A percentile compares a stretch with the other conserved stretches of the same genome.
phyloP scores from a whole-genome alignment of 768 basidiomycete species.

The Suillus occidentalis region DNA sequence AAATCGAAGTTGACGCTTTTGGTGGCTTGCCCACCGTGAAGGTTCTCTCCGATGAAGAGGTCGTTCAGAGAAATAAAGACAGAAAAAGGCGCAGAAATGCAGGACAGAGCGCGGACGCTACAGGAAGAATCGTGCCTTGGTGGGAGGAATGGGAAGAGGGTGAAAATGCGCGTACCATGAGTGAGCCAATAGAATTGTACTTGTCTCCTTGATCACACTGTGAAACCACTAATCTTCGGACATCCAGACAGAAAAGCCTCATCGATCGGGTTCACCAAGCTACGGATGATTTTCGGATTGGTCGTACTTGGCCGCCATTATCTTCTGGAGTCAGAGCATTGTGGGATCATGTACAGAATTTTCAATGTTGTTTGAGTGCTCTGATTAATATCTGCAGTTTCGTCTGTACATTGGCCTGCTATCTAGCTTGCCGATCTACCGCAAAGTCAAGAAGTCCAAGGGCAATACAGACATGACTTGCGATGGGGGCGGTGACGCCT shows the following conservation, averaged over 20 bases:
- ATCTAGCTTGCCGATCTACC: conserved; percentile 31
- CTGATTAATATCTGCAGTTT: conserved; percentile 22
- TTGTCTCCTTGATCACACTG: conserved; percentile 15
- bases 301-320: conserved; percentile 32
- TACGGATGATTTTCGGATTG: conserved; percentile 32
- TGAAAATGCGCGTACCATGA: conserved; percentile 22
- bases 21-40: conserved; percentile 26
- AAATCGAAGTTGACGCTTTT: conserved; percentile 28
- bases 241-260: conserved; percentile 12
- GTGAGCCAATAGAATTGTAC: conserved; percentile 30
- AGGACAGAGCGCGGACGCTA: conserved; percentile 19
- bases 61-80: conserved; percentile 15
- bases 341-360: conserved; percentile 30
- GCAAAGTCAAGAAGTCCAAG: conserved; percentile 28
- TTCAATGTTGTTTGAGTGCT: neutral
- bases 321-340: conserved; percentile 26
- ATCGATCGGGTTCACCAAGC: conserved; percentile 27
- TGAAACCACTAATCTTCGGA: neutral
- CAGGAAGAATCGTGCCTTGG: conserved; percentile 28
- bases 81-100: conserved; percentile 18
- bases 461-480: conserved; percentile 25
- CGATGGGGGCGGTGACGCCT: conserved; percentile 29
- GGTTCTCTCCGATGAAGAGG: conserved; percentile 26
- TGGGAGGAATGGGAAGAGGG: conserved; percentile 35
- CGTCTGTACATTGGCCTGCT: conserved; percentile 32